These are phyloP conservation scores for Pyrenophora teres DNA, from an alignment of 2,329 filamentous ascomycete species.

Conservation along the genomic window DNA sequence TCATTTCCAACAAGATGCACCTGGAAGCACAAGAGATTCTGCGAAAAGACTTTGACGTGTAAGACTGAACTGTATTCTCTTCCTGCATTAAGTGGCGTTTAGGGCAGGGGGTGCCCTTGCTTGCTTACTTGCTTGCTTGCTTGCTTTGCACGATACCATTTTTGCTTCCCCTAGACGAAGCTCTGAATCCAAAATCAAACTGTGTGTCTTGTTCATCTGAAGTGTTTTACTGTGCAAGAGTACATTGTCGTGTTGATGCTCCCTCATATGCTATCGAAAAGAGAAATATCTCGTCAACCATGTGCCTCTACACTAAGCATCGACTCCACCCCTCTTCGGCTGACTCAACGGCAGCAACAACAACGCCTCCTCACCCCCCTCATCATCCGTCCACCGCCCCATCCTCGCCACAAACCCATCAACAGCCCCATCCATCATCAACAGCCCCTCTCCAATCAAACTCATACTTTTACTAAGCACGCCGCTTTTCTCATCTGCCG, in stretches of 20 bases:
- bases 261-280: too few relatives aligned
- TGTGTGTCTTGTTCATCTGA: too few relatives aligned
- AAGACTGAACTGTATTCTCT: neutral
- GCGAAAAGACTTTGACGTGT: constrained; percentile 12
- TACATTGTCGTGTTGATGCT: too few relatives aligned
- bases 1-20: constrained; percentile 43
- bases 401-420: neutral
- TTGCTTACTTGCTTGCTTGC: too few relatives aligned
- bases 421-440: constrained; percentile 1
- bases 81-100: neutral
- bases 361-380: constrained; percentile 3
- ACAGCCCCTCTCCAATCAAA: neutral
- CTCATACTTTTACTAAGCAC: neutral
- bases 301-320: neutral
- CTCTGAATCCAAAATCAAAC: too few relatives aligned
- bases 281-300: too few relatives aligned
- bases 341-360: constrained; percentile 11
- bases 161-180: neutral
- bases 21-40: constrained; percentile 15
- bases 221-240: too few relatives aligned
- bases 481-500: too few relatives aligned
- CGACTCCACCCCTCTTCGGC: neutral
- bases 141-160: too few relatives aligned
- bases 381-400: constrained; percentile 5
- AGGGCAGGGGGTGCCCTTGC: neutral